Percentiles rank a stretch among this genome's conserved stretches.
phyloP scores from a whole-genome alignment of 2,329 filamentous ascomycete genomes.

The Emergomyces pasteurianus region DNA sequence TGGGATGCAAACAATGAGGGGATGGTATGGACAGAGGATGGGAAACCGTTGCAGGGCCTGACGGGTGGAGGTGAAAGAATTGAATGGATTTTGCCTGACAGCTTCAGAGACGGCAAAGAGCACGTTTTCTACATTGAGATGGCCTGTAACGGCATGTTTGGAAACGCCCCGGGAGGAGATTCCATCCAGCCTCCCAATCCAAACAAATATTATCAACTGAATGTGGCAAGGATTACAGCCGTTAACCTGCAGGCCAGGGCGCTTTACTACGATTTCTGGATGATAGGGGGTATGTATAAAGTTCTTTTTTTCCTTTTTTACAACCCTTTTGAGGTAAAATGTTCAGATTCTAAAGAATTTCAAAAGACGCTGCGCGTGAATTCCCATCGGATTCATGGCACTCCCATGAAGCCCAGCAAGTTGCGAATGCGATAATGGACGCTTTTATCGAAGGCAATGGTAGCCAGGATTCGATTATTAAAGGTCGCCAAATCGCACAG shows the following conservation, averaged over 20 bases:
- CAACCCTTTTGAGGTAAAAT: background rate
- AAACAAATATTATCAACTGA: conserved; percentile 67
- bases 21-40: conserved; percentile 83
- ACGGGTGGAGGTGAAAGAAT: conserved; percentile 79
- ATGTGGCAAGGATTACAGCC: conserved; percentile 72
- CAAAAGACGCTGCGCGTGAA: conserved; percentile 69
- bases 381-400: conserved; percentile 83
- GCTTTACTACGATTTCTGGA: conserved; percentile 88
- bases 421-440: conserved; percentile 82
- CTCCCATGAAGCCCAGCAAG: conserved; percentile 70
- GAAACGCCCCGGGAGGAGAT: conserved; percentile 74
- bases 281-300: conserved; percentile 48
- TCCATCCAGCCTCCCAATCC: conserved; percentile 78
- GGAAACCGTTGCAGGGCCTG: conserved; percentile 80
- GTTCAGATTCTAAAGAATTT: background rate
- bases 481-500: conserved; percentile 70
- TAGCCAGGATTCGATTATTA: conserved; percentile 59
- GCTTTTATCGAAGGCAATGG: conserved; percentile 69
- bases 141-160: conserved; percentile 98
- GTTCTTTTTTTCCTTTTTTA: background rate
- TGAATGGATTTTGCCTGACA: conserved; percentile 80
- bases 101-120: conserved; percentile 71
- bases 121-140: conserved; percentile 94
- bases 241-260: conserved; percentile 76
- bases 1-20: conserved; percentile 95